Evolutionary conservation across 305 asterid species (phyloP).

Genomic region (Fraxinus paxiana): DNA sequence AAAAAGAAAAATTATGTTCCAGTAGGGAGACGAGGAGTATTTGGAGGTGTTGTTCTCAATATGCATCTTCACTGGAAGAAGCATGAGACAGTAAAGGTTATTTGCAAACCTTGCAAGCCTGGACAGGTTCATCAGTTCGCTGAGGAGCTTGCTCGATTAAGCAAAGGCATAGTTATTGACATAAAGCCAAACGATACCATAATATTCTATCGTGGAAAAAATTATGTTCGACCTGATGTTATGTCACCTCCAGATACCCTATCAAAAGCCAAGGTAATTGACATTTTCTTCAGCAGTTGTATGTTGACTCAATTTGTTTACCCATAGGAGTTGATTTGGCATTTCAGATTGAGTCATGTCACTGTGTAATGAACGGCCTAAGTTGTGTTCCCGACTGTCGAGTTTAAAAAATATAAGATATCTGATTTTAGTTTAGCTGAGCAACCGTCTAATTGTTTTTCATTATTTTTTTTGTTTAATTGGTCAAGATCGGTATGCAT

Average conservation of each 20-base stretch:
- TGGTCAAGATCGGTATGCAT: slow-evolving; percentile 9
- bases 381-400: not conserved
- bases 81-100: slow-evolving; percentile 85
- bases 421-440: not conserved
- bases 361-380: not conserved
- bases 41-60: slow-evolving; percentile 93
- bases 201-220: slow-evolving; percentile 79
- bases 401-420: not conserved
- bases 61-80: slow-evolving; percentile 98
- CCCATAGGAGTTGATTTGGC: not conserved
- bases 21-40: slow-evolving; percentile 89
- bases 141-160: slow-evolving; percentile 74
- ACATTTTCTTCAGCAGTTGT: not conserved
- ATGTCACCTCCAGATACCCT: slow-evolving; percentile 87
- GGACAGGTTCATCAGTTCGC: slow-evolving; percentile 81
- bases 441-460: not conserved
- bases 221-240: slow-evolving; percentile 76
- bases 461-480: not conserved
- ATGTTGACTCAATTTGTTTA: slow-evolving; percentile 1
- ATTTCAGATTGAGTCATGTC: slow-evolving; percentile 14
- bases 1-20: slow-evolving; percentile 83
- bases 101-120: slow-evolving; percentile 85
- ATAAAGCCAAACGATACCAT: slow-evolving; percentile 65
- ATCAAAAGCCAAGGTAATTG: slow-evolving; percentile 79
- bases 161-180: slow-evolving; percentile 73